Conservation (phyloP, 768 basidiomycete genomes). For the Russula vinacea region DNA sequence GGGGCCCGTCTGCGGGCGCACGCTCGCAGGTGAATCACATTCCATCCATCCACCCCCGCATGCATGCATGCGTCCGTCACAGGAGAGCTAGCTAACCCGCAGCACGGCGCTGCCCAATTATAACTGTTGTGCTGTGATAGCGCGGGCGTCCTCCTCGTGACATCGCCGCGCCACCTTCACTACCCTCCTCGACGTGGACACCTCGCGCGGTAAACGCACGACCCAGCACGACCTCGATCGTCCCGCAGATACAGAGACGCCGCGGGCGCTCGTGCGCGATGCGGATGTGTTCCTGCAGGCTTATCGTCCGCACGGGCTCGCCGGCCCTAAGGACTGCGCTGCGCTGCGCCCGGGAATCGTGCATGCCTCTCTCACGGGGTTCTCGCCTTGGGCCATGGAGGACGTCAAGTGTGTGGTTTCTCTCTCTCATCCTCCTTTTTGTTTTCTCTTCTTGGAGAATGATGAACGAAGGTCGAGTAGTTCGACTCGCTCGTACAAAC, state of each 20-base stretch:
- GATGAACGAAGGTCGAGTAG: slow-evolving; percentile 35
- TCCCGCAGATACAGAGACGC: slow-evolving; percentile 35
- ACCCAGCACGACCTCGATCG: slow-evolving; percentile 53
- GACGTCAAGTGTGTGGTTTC: slow-evolving; percentile 48
- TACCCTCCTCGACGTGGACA: slow-evolving; percentile 55
- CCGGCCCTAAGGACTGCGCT: slow-evolving; percentile 42
- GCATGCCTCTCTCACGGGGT: slow-evolving; percentile 52
- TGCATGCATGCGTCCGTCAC: too few relatives aligned
- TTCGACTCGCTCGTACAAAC: slow-evolving; percentile 67
- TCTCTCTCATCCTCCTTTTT: neutral
- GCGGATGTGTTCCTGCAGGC: slow-evolving; percentile 61
- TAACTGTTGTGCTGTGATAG: slow-evolving; percentile 34
- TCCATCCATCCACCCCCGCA: neutral
- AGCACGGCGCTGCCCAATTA: neutral
- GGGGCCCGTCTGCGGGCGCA: slow-evolving; percentile 54
- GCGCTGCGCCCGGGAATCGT: slow-evolving; percentile 46
- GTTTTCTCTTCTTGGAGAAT: neutral
- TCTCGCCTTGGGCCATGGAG: slow-evolving; percentile 57
- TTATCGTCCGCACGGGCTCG: slow-evolving; percentile 53
- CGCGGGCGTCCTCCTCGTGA: slow-evolving; percentile 56
- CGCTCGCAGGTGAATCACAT: slow-evolving; percentile 48
- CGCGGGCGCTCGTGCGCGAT: slow-evolving; percentile 40
- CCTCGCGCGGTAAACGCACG: slow-evolving; percentile 60
- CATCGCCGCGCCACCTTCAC: slow-evolving; percentile 50
- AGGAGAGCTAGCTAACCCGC: neutral